Percentiles rank a stretch among this genome's conserved stretches.
These are phyloP conservation scores for Skeletonema costatum DNA, from an alignment of 108 stramenopile genomes.

Conservation along the genomic window DNA sequence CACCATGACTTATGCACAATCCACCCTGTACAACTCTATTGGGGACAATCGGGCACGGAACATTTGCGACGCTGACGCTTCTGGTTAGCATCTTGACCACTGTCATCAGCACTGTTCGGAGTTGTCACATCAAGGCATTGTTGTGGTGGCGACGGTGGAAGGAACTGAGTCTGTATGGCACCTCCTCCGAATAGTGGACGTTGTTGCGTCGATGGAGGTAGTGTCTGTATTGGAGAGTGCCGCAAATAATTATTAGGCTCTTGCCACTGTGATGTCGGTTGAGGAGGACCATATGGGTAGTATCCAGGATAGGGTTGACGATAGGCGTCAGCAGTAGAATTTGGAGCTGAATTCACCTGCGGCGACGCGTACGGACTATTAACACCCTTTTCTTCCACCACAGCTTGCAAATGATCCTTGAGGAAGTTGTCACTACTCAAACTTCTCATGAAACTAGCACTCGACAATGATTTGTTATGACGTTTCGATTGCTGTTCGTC, in stretches of 20 bases:
- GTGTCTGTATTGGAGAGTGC: not conserved
- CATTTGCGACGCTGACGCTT: conserved; percentile 74
- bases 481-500: conserved; percentile 44
- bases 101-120: not conserved
- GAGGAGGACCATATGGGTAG: not conserved
- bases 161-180: not conserved
- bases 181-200: not conserved
- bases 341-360: not conserved
- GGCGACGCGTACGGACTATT: not conserved
- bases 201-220: not conserved
- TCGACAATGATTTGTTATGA: conserved; percentile 62
- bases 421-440: conserved; percentile 48
- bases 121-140: not conserved
- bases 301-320: not conserved
- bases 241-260: not conserved
- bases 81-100: not conserved
- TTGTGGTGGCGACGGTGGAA: not conserved
- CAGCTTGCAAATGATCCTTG: not conserved
- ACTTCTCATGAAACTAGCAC: conserved; percentile 56
- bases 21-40: conserved; percentile 92
- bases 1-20: conserved; percentile 83
- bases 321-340: not conserved
- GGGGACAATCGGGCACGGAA: conserved; percentile 58
- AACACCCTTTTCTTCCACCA: not conserved
- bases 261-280: not conserved